phyloP scores from a whole-genome alignment of 805 yeast species.

The Wickerhamiella dianesei region DNA sequence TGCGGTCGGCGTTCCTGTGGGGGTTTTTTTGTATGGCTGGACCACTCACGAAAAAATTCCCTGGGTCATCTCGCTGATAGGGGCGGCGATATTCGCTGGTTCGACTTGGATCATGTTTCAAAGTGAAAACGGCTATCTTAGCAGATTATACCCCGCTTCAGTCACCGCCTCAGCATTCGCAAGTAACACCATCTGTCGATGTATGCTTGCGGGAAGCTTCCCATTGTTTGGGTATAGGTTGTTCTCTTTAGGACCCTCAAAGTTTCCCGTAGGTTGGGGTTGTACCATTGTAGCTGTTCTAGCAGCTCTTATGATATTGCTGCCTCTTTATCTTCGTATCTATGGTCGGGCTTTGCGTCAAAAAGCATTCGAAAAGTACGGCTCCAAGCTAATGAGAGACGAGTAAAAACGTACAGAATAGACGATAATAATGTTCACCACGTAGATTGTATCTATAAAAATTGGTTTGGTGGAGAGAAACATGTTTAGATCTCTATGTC shows the following conservation, averaged over 20 bases:
- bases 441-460: too few species aligned
- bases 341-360: slow-evolving; percentile 8
- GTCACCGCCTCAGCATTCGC: slow-evolving; percentile 44
- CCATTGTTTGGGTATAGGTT: slow-evolving; percentile 45
- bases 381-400: not conserved
- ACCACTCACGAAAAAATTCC: slow-evolving; percentile 33
- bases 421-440: too few species aligned
- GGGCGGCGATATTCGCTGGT: slow-evolving; percentile 29
- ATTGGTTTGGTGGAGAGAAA: too few species aligned
- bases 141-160: slow-evolving; percentile 35
- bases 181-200: slow-evolving; percentile 38
- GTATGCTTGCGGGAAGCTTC: slow-evolving; percentile 41
- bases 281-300: slow-evolving; percentile 35
- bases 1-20: slow-evolving; percentile 33
- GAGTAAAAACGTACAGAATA: too few species aligned
- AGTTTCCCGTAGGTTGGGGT: slow-evolving; percentile 52
- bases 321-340: slow-evolving; percentile 23
- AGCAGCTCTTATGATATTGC: slow-evolving; percentile 35
- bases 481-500: too few species aligned
- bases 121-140: slow-evolving; percentile 37
- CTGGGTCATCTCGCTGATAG: slow-evolving; percentile 41
- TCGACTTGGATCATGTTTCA: slow-evolving; percentile 38
- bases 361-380: slow-evolving; percentile 11
- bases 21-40: slow-evolving; percentile 48
- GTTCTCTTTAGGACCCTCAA: slow-evolving; percentile 34